A percentile compares a stretch with the other conserved stretches of the same genome.
Evolutionary conservation across 192 early-diverging fungal species (phyloP).

Genomic region (Coemansia sp.): DNA sequence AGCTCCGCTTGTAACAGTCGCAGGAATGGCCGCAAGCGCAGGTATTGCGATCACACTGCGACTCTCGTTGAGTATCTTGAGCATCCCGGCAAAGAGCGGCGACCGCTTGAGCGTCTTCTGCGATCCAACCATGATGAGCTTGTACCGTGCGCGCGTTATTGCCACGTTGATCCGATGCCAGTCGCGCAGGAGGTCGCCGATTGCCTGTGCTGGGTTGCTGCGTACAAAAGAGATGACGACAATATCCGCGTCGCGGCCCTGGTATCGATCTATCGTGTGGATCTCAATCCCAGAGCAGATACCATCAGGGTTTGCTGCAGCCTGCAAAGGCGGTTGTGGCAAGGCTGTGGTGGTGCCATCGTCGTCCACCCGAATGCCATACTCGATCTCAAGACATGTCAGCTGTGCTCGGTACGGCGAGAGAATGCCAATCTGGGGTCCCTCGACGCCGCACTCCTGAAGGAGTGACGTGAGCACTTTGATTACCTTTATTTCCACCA

Average conservation of each 20-base stretch:
- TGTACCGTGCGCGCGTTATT: slow-evolving; percentile 83
- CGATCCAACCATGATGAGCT: slow-evolving; percentile 89
- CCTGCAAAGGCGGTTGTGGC: neutral
- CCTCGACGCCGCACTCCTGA: slow-evolving; percentile 63
- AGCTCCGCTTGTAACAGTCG: neutral
- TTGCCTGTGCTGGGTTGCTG: slow-evolving; percentile 67
- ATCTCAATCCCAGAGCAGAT: slow-evolving; percentile 60
- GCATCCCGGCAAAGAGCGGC: slow-evolving; percentile 58
- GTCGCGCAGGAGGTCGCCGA: slow-evolving; percentile 85
- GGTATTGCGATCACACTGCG: slow-evolving; percentile 29
- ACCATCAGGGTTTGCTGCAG: neutral
- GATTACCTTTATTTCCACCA: slow-evolving; percentile 67
- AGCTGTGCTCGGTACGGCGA: slow-evolving; percentile 81
- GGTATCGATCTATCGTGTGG: slow-evolving; percentile 90
- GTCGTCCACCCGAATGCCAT: slow-evolving; percentile 23
- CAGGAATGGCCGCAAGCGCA: slow-evolving; percentile 15
- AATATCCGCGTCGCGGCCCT: slow-evolving; percentile 91
- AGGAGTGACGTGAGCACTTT: slow-evolving; percentile 59
- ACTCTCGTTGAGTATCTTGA: slow-evolving; percentile 31
- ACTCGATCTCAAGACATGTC: slow-evolving; percentile 48
- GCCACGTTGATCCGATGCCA: slow-evolving; percentile 95
- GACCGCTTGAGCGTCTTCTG: slow-evolving; percentile 64
- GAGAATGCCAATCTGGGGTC: slow-evolving; percentile 74
- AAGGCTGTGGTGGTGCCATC: neutral
- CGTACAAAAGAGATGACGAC: slow-evolving; percentile 90